phyloP scores from a whole-genome alignment of 495 filamentous ascomycete species.

The Glarea lozoyensis region DNA sequence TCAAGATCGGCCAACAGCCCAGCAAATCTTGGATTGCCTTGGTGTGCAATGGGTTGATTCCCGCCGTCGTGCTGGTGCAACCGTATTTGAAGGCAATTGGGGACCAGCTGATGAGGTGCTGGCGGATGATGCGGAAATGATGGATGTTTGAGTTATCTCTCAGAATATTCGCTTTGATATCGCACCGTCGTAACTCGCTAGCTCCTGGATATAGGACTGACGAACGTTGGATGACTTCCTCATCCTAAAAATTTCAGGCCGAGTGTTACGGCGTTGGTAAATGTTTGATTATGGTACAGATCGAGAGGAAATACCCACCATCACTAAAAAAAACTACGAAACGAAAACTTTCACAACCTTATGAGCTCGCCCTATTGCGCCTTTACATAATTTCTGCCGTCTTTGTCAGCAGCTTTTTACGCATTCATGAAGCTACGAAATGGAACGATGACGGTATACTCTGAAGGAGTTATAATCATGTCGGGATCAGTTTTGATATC shows the following conservation, averaged over 20 bases:
- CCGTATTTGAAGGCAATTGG: constrained; percentile 92
- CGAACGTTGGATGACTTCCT: constrained; percentile 18
- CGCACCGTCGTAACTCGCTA: constrained; percentile 7
- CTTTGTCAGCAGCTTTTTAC: constrained; percentile 8
- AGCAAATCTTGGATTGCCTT: constrained; percentile 57
- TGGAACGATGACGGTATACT: constrained; percentile 7
- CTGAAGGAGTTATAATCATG: constrained; percentile 11
- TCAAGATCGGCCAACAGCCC: constrained; percentile 59
- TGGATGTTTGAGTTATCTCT: constrained; percentile 40
- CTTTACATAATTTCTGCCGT: constrained; percentile 15
- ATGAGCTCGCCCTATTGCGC: constrained; percentile 5
- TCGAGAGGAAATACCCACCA: not conserved
- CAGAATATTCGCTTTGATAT: constrained; percentile 12
- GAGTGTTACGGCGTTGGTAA: constrained; percentile 16
- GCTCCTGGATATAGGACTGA: constrained; percentile 18
- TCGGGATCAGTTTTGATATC: too few relatives aligned
- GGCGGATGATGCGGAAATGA: constrained; percentile 64
- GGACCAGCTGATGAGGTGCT: constrained; percentile 71
- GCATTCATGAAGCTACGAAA: constrained; percentile 20
- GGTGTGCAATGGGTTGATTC: constrained; percentile 67
- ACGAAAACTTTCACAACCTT: constrained; percentile 3
- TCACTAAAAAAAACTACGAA: constrained; percentile 5
- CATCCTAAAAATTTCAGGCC: constrained; percentile 12
- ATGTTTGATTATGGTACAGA: not conserved
- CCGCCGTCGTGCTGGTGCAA: constrained; percentile 74